Conservation (phyloP, 176 grass and related monocot species). For the Rhipidocladum racemiflorum region DNA sequence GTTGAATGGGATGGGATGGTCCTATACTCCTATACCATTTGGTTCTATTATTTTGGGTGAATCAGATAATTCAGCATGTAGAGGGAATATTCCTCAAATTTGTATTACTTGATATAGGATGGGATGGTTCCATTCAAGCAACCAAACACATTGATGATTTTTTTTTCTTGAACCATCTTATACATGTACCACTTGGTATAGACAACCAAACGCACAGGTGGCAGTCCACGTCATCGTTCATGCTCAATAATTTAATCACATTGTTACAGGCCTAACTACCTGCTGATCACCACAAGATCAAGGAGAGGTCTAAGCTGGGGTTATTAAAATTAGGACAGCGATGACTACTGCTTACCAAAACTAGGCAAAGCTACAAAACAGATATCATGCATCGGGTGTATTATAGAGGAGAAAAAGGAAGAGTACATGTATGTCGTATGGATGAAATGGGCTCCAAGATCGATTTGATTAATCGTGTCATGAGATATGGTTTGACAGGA, state of each 20-base stretch:
- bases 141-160: too few species aligned
- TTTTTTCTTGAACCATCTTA: too few species aligned
- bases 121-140: too few species aligned
- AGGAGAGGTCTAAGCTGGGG: constrained; percentile 9
- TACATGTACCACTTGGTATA: too few species aligned
- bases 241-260: constrained; percentile 19
- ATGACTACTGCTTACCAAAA: constrained; percentile 3
- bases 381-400: not conserved
- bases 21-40: too few species aligned
- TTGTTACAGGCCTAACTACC: not conserved
- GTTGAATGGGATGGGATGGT: too few species aligned
- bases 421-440: not conserved
- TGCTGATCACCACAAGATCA: constrained; percentile 6
- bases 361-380: not conserved
- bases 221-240: constrained; percentile 20
- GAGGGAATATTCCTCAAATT: too few species aligned
- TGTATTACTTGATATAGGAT: too few species aligned
- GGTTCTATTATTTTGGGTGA: too few species aligned
- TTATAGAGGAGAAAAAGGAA: not conserved
- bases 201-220: too few species aligned
- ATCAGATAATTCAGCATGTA: too few species aligned
- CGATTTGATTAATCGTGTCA: not conserved
- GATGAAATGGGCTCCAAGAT: not conserved
- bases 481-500: not conserved
- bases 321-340: constrained; percentile 6